phyloP scores from a whole-genome alignment of 2,329 filamentous ascomycete genomes.

The Fusarium hainanense region DNA sequence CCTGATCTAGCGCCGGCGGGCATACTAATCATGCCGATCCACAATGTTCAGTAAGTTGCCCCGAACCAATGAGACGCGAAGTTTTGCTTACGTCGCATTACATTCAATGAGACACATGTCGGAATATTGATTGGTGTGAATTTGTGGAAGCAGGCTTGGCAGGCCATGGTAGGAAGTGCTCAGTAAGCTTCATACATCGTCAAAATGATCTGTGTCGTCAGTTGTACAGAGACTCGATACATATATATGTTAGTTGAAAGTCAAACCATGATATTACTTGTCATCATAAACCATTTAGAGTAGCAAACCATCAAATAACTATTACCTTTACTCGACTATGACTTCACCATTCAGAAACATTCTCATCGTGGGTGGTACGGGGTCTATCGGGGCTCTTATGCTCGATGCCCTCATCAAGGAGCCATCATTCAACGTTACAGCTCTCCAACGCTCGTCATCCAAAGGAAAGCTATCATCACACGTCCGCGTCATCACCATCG shows the following conservation, averaged over 20 bases:
- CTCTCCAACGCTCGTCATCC: constrained; percentile 1
- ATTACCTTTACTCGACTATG: neutral
- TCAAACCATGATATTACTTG: rapidly evolving
- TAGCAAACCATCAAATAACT: too few species aligned
- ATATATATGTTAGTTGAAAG: neutral
- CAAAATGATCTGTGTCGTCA: too few species aligned
- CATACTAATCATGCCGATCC: neutral
- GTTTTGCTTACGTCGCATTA: neutral
- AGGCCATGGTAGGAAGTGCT: neutral
- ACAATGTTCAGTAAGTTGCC: neutral
- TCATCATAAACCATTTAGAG: neutral
- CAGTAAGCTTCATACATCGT: neutral
- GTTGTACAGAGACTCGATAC: neutral
- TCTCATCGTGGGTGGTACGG: neutral
- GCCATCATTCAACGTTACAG: neutral
- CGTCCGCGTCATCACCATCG: neutral
- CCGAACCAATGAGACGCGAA: neutral
- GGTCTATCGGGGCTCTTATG: constrained; percentile 4
- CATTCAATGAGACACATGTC: neutral
- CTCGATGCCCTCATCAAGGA: neutral
- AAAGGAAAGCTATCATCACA: neutral
- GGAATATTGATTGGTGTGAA: neutral
- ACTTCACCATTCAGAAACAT: constrained; percentile 8
- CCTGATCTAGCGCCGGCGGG: neutral
- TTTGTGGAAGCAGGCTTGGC: neutral